Base-by-base conservation (phyloP, 1,284 basidiomycete species). In the Moesziomyces sp. region DNA sequence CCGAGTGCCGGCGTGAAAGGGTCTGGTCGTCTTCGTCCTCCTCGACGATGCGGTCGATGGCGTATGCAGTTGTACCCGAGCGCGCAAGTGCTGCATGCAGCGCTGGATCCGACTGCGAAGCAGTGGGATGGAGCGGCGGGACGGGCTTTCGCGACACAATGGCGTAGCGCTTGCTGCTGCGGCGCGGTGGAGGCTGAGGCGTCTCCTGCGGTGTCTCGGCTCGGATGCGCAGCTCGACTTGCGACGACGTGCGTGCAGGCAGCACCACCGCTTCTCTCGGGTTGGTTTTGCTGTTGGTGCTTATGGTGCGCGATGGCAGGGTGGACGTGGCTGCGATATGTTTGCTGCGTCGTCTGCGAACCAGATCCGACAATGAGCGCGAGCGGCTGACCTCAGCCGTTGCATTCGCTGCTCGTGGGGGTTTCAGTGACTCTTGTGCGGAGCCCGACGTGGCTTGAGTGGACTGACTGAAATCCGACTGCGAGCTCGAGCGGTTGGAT, bases 81-180 rank as follows among this genome's bases (percentile, higher is more conserved):
- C 30, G 47, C 19, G 14, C 28, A 6, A 48, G 9, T n/a, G 47
- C n/a, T 38, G 34, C 19, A 13, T 35, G 13, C 30, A 42, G n/a
- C 7, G 24, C 4, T 34, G 56, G 13, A 45, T 28, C 11, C 8
- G 44, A 16, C 13, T 38, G 30, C 10, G 50, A 11, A 16, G 47
- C 28, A 24, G 26, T 30, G 24, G 19, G 42, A 34, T 34, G 11
- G 19, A 44, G 46, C 5, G 21, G 35, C 4, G 48, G 47, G 28
- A 52, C 23, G n/a, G 51, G 42, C 26, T 53, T 52, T 6, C 52
- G 34, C 3, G 19, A 8, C 26, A 50, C 23, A 19, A 59, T 21
- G 5, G 61, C 61, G 46, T 64, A 70, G 0, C 46, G 3, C 23
- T 64, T 70, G 47, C 57, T 60, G 45, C 67, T 70, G 10, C 51